A percentile compares a stretch with the other conserved stretches of the same genome.
phyloP scores from a whole-genome alignment of 1,284 basidiomycete species.

The Tilletia caries region DNA sequence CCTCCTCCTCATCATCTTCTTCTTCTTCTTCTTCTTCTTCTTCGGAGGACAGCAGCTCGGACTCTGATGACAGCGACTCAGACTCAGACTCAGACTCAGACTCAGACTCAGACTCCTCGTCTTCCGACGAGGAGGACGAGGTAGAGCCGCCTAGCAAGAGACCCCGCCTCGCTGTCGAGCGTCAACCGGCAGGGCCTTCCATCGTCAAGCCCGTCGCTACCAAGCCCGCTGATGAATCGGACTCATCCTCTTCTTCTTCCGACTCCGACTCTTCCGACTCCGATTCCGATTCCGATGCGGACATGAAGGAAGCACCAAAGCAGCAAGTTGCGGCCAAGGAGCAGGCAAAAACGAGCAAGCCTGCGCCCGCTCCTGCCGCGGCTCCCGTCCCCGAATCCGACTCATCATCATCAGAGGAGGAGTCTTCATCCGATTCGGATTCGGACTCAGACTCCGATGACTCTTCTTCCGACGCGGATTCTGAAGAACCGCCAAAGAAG shows the following conservation, averaged over 20 bases:
- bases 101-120: conserved; percentile 31
- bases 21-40: not conserved
- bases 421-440: conserved; percentile 17
- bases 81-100: conserved; percentile 22
- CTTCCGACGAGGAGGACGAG: not conserved
- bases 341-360: not conserved
- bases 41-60: conserved; percentile 19
- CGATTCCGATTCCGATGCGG: conserved; percentile 23
- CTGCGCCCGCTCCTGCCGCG: no score
- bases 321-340: not conserved
- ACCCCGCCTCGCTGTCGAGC: no score
- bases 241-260: conserved; percentile 14
- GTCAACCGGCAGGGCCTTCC: no score
- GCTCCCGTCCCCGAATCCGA: no score
- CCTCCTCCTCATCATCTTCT: no score
- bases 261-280: conserved; percentile 23
- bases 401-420: not conserved
- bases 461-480: not conserved
- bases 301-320: not conserved
- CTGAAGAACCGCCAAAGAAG: conserved; percentile 13
- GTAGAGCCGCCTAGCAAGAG: no score
- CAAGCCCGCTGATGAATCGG: not conserved
- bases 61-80: conserved; percentile 19
- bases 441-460: conserved; percentile 21
- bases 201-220: no score